A percentile compares a stretch with the other conserved stretches of the same genome.
phyloP scores from a whole-genome alignment of 768 basidiomycete genomes.

The Gloeophyllum trabeum region DNA sequence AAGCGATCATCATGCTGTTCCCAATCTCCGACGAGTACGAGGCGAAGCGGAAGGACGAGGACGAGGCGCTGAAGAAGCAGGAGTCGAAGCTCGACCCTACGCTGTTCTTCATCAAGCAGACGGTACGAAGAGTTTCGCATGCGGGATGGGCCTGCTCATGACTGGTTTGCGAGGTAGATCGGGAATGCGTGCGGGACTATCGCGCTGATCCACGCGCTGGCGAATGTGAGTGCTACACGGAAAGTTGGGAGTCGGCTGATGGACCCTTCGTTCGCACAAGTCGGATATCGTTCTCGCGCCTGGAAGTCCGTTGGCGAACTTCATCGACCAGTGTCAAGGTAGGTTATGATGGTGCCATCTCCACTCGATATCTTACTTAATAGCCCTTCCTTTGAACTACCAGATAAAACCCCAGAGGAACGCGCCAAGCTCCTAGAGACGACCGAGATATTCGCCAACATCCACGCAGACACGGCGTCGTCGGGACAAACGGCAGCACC shows the following conservation, averaged over 20 bases:
- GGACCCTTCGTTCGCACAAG: too few species aligned
- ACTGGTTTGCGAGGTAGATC: slow-evolving; percentile 39
- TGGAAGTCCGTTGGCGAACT: slow-evolving; percentile 48
- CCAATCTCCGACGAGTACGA: slow-evolving; percentile 48
- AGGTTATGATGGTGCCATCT: slow-evolving; percentile 4
- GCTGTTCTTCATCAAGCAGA: slow-evolving; percentile 86
- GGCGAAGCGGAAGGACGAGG: slow-evolving; percentile 45
- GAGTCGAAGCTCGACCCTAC: slow-evolving; percentile 47
- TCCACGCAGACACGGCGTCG: slow-evolving; percentile 62
- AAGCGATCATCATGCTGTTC: slow-evolving; percentile 81
- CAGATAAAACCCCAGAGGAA: slow-evolving; percentile 61
- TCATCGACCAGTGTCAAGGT: slow-evolving; percentile 58
- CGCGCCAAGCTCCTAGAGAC: slow-evolving; percentile 68
- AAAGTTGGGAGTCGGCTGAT: too few species aligned
- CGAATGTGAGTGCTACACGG: slow-evolving; percentile 68
- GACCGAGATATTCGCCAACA: slow-evolving; percentile 63
- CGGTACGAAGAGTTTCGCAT: slow-evolving; percentile 33
- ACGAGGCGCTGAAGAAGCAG: slow-evolving; percentile 35
- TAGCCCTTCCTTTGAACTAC: neutral
- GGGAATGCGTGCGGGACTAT: slow-evolving; percentile 84
- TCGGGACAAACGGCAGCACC: slow-evolving; percentile 63
- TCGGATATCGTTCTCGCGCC: slow-evolving; percentile 45
- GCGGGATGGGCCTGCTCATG: slow-evolving; percentile 7
- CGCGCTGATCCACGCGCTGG: slow-evolving; percentile 71
- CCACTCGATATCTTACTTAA: neutral